Evolutionary conservation across 495 filamentous ascomycete genomes (phyloP), one percentile per base, ranked within the genome.

Genomic region (Hyphodiscus hymeniophilus): DNA sequence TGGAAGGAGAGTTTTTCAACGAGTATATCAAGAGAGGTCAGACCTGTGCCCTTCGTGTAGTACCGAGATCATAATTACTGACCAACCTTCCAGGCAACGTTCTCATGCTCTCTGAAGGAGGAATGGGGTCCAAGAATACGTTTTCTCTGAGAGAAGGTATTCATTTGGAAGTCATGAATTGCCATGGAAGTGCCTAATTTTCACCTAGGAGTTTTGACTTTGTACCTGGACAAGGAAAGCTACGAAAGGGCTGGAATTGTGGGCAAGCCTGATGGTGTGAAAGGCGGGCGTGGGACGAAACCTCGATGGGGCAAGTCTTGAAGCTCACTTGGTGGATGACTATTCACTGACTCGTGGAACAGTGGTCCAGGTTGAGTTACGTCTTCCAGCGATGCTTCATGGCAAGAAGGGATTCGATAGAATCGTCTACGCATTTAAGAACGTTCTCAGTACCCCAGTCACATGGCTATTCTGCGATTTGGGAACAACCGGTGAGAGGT

Each of bases 321-420:
- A 34, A 21, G 7, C 26, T 36, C 12, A 8, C 28, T 32, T 13
- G 33, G 1, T 21, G 10, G 3, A 32, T 2, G 26, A 16, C 13
- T n/a, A 10, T 18, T 45, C 17, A 16, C 43, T 55, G 56, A 51
- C 47, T 23, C 45, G 7, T 41, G 20, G 2, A 8, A 40, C 50
- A 92, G 89, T 84, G 17, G 77, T 98, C 38, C 81, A 95, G 59
- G 68, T 89, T 30, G 82, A 97, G 44, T 74, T 98, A 13, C 77
- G 87, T 4, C 70, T 75, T 22, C 80, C 85, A 0, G 85, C 82
- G 10, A 95, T 95, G 87, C 60, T 88, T 7, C 87, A 87, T 57
- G 92, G 91, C 22, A 95, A 91, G 63, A 94, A 92, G 56, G 86
- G 84, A 0, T 96, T 96, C 51, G 83, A 94, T 48, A 77, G 88